Evolutionary conservation across 2,329 filamentous ascomycete species (phyloP).

Genomic region (Ophiostoma piceae): DNA sequence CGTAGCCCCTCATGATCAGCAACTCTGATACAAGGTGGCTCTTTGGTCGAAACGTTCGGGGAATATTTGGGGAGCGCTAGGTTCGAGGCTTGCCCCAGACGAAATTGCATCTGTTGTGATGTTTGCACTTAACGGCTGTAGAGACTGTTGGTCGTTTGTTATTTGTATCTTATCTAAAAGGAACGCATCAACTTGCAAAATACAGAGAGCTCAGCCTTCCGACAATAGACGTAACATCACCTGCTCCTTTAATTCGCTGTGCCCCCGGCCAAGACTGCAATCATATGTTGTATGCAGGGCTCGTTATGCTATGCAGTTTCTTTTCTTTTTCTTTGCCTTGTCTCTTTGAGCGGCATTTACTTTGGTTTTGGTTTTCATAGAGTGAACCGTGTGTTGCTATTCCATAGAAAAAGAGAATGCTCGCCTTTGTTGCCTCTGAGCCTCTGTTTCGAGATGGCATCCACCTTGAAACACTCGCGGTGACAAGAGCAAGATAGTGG

Average conservation of each 20-base stretch:
- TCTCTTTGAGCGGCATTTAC: not conserved
- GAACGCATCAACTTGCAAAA: no score
- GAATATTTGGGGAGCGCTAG: not conserved
- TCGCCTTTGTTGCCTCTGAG: constrained; percentile 2
- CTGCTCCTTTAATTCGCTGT: constrained; percentile 9
- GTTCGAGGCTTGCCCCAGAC: constrained; percentile 5
- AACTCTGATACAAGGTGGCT: constrained; percentile 9
- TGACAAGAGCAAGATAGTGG: constrained; percentile 1
- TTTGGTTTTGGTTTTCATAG: not conserved
- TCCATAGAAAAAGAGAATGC: no score
- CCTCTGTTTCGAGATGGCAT: constrained; percentile 1
- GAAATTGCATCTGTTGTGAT: not conserved
- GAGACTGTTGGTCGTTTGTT: no score
- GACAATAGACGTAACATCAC: constrained; percentile 11
- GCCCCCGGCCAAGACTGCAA: constrained; percentile 1
- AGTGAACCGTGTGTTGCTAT: no score
- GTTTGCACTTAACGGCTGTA: no score
- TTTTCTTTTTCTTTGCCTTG: not conserved
- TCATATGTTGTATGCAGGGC: not conserved
- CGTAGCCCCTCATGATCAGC: not conserved
- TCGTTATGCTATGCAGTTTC: not conserved
- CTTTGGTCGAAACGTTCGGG: constrained; percentile 12
- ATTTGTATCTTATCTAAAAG: no score
- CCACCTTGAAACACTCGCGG: constrained; percentile 3
- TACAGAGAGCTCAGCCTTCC: not conserved